Conservation (phyloP, 768 basidiomycete genomes). For the Stropharia rugosoannulata region DNA sequence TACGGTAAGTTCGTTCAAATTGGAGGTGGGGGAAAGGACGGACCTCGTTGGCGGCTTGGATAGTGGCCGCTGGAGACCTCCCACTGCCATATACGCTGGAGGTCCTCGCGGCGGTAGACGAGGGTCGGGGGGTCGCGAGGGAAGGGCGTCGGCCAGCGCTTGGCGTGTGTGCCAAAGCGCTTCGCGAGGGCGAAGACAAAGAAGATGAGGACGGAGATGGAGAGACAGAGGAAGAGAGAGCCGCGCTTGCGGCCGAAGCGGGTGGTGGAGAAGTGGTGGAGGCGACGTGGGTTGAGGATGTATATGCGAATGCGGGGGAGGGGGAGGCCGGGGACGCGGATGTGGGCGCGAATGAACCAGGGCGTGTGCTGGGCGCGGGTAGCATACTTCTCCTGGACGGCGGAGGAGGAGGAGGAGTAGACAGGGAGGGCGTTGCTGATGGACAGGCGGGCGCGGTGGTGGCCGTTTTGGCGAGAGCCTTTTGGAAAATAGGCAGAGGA, state of each 20-base stretch:
- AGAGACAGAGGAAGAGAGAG: slow-evolving; percentile 47
- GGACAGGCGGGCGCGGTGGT: slow-evolving; percentile 32
- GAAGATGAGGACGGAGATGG: slow-evolving; percentile 47
- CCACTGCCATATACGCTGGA: slow-evolving; percentile 94
- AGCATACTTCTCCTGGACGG: slow-evolving; percentile 60
- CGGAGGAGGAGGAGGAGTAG: slow-evolving; percentile 42
- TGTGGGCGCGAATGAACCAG: slow-evolving; percentile 59
- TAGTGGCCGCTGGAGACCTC: slow-evolving; percentile 93
- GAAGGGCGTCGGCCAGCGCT: slow-evolving; percentile 61
- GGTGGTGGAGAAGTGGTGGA: slow-evolving; percentile 55
- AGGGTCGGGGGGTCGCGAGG: slow-evolving; percentile 66
- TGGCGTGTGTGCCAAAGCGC: slow-evolving; percentile 59
- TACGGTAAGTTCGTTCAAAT: not conserved
- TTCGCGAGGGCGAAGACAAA: slow-evolving; percentile 59
- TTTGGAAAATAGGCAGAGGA: slow-evolving; percentile 48
- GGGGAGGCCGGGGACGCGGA: slow-evolving; percentile 61
- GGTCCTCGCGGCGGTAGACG: slow-evolving; percentile 72
- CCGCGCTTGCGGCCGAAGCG: slow-evolving; percentile 63
- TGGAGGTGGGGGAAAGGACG: slow-evolving; percentile 26
- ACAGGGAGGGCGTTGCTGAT: slow-evolving; percentile 31
- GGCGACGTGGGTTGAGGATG: slow-evolving; percentile 57
- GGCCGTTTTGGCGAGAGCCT: slow-evolving; percentile 45
- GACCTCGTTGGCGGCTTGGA: slow-evolving; percentile 79
- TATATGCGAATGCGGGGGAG: slow-evolving; percentile 56
- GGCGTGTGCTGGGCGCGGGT: slow-evolving; percentile 42